These are phyloP conservation scores for Stephanodiscus minutulus DNA, from an alignment of 108 stramenopile genomes.

Conservation along the genomic window DNA sequence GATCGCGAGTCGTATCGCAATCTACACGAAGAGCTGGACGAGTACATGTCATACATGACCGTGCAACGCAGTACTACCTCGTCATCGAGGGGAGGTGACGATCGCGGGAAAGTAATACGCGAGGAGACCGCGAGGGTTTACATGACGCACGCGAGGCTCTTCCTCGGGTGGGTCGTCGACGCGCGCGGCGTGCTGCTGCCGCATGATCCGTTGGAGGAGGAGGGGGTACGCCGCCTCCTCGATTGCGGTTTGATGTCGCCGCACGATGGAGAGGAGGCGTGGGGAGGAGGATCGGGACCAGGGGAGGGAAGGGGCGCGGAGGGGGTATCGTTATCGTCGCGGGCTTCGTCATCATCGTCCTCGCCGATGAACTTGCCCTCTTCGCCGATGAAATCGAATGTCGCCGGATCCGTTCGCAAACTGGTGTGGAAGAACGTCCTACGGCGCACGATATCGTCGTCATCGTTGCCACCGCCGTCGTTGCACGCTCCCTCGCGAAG, in stretches of 20 bases:
- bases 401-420: slow-evolving; percentile 17
- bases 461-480: neutral
- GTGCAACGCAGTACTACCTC: slow-evolving; percentile 53
- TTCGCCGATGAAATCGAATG: slow-evolving; percentile 13
- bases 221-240: neutral
- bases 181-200: slow-evolving; percentile 18
- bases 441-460: neutral
- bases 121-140: slow-evolving; percentile 79
- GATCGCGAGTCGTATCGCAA: slow-evolving; percentile 44
- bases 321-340: neutral
- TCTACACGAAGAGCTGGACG: slow-evolving; percentile 61
- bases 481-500: neutral
- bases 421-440: slow-evolving; percentile 23
- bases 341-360: neutral
- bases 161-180: slow-evolving; percentile 67
- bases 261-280: neutral
- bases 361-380: no score
- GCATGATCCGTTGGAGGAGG: slow-evolving; percentile 1
- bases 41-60: slow-evolving; percentile 78
- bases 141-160: slow-evolving; percentile 74
- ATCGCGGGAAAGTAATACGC: slow-evolving; percentile 59
- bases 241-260: neutral
- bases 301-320: neutral
- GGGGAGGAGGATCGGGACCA: neutral
- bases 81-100: slow-evolving; percentile 12